A percentile compares a stretch with the other conserved stretches of the same genome.
phyloP scores from a whole-genome alignment of 768 basidiomycete species.

The Boletellus emodensis region DNA sequence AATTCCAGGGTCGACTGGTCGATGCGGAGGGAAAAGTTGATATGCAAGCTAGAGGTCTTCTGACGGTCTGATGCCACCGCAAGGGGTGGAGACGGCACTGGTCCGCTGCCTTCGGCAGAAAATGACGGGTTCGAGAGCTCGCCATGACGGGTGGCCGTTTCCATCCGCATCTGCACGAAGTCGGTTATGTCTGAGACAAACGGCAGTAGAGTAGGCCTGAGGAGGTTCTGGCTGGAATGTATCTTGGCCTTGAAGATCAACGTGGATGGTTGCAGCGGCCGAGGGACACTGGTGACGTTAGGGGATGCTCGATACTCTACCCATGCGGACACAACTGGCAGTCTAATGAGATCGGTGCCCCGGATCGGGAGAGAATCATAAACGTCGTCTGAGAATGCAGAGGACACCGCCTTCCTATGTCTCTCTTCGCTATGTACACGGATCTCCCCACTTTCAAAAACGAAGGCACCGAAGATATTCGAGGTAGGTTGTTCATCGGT shows the following conservation, averaged over 20 bases:
- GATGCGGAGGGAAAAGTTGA: slow-evolving; percentile 86
- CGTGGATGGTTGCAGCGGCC: slow-evolving; percentile 46
- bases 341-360: slow-evolving; percentile 59
- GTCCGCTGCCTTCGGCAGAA: slow-evolving; percentile 4
- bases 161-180: slow-evolving; percentile 67
- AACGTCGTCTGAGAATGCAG: slow-evolving; percentile 37
- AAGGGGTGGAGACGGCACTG: slow-evolving; percentile 18
- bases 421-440: slow-evolving; percentile 58
- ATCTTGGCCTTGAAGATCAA: slow-evolving; percentile 85
- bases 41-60: slow-evolving; percentile 50
- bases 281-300: slow-evolving; percentile 34
- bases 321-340: slow-evolving; percentile 81
- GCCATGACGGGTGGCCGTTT: slow-evolving; percentile 39
- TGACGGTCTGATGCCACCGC: slow-evolving; percentile 8
- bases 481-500: slow-evolving; percentile 42
- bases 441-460: slow-evolving; percentile 83
- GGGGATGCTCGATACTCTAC: slow-evolving; percentile 70
- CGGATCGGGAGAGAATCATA: slow-evolving; percentile 49
- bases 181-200: slow-evolving; percentile 77
- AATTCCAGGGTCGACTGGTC: slow-evolving; percentile 84
- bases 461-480: slow-evolving; percentile 60
- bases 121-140: slow-evolving; percentile 12
- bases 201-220: slow-evolving; percentile 77
- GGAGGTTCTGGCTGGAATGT: slow-evolving; percentile 81
- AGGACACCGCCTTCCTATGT: slow-evolving; percentile 36